phyloP scores from a whole-genome alignment of 1,284 basidiomycete species.

The Irpex sp. region DNA sequence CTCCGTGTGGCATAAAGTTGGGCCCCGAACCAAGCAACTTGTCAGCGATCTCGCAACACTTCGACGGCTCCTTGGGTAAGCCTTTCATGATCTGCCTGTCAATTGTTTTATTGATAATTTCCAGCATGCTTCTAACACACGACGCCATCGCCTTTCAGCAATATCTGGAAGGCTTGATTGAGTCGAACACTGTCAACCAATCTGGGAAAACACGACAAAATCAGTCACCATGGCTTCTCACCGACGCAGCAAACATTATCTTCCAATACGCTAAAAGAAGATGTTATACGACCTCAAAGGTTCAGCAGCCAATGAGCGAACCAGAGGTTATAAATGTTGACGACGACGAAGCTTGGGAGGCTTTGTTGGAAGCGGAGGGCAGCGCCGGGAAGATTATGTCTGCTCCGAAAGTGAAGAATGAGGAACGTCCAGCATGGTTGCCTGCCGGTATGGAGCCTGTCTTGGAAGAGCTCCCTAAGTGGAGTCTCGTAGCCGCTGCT shows the following conservation, averaged over 20 bases:
- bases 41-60: slow-evolving; percentile 88
- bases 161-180: slow-evolving; percentile 90
- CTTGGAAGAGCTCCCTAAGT: slow-evolving; percentile 94
- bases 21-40: slow-evolving; percentile 87
- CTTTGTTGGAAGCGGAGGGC: slow-evolving; percentile 60
- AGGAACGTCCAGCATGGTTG: slow-evolving; percentile 49
- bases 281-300: slow-evolving; percentile 59
- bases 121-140: slow-evolving; percentile 85
- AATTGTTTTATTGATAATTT: slow-evolving; percentile 6
- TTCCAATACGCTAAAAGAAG: slow-evolving; percentile 81
- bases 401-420: background rate
- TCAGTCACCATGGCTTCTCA: slow-evolving; percentile 84
- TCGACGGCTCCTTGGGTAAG: slow-evolving; percentile 76
- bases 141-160: slow-evolving; percentile 90
- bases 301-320: slow-evolving; percentile 17
- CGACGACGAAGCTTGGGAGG: slow-evolving; percentile 73
- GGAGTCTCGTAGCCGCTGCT: slow-evolving; percentile 83
- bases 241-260: slow-evolving; percentile 86
- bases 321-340: slow-evolving; percentile 31
- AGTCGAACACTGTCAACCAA: slow-evolving; percentile 58
- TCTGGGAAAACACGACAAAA: slow-evolving; percentile 57
- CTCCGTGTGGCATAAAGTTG: slow-evolving; percentile 95
- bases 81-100: slow-evolving; percentile 25
- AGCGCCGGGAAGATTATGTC: background rate
- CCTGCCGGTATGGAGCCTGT: slow-evolving; percentile 82